These are phyloP conservation scores for Capronia americana DNA, from an alignment of 2,329 filamentous ascomycete genomes.

Conservation along the genomic window DNA sequence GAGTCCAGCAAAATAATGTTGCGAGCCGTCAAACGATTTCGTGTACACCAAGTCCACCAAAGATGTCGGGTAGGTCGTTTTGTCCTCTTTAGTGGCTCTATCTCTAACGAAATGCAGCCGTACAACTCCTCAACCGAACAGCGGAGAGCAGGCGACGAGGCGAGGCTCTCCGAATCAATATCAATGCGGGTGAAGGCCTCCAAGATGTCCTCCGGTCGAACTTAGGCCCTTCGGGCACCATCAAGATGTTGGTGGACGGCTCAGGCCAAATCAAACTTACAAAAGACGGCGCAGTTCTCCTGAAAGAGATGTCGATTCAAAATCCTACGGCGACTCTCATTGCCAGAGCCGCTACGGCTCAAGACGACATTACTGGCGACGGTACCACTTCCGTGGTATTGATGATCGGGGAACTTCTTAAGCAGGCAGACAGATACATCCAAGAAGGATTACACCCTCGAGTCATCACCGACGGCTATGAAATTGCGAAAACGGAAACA, in stretches of 20 bases:
- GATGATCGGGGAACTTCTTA: constrained; percentile 92
- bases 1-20: neutral
- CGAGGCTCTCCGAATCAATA: constrained; percentile 96
- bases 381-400: constrained; percentile 96
- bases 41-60: neutral
- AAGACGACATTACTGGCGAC: constrained; percentile 98
- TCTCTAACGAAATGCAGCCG: constrained; percentile 64
- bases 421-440: constrained; percentile 96
- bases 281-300: constrained; percentile 91
- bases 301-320: constrained; percentile 67
- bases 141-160: constrained; percentile 96
- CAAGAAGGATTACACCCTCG: constrained; percentile 95
- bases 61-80: constrained; percentile 31
- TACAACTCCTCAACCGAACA: constrained; percentile 98
- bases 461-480: constrained; percentile 96
- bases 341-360: constrained; percentile 85
- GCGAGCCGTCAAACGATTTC: neutral
- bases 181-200: constrained; percentile 90
- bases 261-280: constrained; percentile 94
- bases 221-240: constrained; percentile 87
- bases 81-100: neutral
- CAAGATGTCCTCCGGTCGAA: constrained; percentile 97
- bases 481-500: constrained; percentile 92
- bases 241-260: constrained; percentile 88
- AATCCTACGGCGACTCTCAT: constrained; percentile 84